A percentile compares a stretch with the other conserved stretches of the same genome.
Conservation (phyloP, 108 stramenopile genomes). For the Fragilariopsis cylindrus region DNA sequence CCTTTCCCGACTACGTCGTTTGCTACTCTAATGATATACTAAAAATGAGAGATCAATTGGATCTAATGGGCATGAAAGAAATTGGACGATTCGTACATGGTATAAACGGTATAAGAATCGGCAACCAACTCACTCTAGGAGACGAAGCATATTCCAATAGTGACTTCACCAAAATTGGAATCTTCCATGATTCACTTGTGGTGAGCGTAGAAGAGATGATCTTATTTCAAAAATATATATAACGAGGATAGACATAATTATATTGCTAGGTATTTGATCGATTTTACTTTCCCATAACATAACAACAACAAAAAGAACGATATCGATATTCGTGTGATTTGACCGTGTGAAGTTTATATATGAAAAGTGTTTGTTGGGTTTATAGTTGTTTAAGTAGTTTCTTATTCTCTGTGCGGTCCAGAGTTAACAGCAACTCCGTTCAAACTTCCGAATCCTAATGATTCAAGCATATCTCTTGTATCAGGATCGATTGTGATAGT, state of each 20-base stretch:
- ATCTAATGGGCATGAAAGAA: constrained; percentile 22
- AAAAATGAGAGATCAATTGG: constrained; percentile 10
- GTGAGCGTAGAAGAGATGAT: constrained; percentile 35
- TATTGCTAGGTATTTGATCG: too few species aligned
- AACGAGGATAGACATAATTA: too few species aligned
- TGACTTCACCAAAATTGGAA: background rate
- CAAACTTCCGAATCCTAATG: constrained; percentile 84
- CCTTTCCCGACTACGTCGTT: constrained; percentile 29
- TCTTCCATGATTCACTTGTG: constrained; percentile 11
- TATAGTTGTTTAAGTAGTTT: too few species aligned
- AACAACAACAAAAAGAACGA: too few species aligned
- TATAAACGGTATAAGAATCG: constrained; percentile 26
- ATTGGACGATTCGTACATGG: constrained; percentile 32
- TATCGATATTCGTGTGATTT: too few species aligned
- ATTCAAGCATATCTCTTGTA: constrained; percentile 96
- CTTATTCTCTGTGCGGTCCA: constrained; percentile 35
- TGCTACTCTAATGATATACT: constrained; percentile 8
- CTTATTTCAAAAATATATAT: constrained; percentile 12
- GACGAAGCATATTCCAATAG: background rate
- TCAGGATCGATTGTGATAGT: constrained; percentile 94
- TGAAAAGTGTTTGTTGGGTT: too few species aligned
- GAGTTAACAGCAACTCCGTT: constrained; percentile 79
- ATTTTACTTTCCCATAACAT: too few species aligned
- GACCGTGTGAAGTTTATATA: too few species aligned
- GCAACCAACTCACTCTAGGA: background rate